Base-by-base conservation (phyloP, 768 basidiomycete species). In the Collybia nuda region DNA sequence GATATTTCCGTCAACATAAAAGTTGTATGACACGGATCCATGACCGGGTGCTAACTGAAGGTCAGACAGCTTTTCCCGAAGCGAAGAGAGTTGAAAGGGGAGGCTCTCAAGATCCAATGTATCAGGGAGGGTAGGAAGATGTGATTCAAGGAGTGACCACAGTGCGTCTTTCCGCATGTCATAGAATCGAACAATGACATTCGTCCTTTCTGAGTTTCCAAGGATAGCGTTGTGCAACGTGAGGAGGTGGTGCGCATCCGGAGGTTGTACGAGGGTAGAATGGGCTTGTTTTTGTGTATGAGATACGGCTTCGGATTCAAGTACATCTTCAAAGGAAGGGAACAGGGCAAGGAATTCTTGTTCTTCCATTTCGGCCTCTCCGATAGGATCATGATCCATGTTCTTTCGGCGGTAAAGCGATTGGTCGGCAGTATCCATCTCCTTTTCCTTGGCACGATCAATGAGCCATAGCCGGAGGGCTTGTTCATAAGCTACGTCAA, bases 341-440 rank as follows among this genome's bases (percentile, higher is more conserved):
- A 99, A 99, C 23, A 98, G 65, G 5, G 80, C 70, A 40, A 85
- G 68, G 60, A 98, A 92, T 57, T 98, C 97, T 54, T 77, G 75
- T 64, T 89, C 90, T 62, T 97, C 93, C 32, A 80, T 62, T 59
- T 93, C 88, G 4, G 80, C 81, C 52, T 95, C 94, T 11, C 77
- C 79, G 8, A 76, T 65, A 23, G 76, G 76, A 23, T 77, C 70
- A 41, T 88, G 68, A 12, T 81, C 75, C 21, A 76, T 62, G 38
- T 75, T 75, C 35, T 77, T 81, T 41, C 75, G 74, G 21, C 88
- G 85, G 72, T 98, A 99, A 2, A 98, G 68, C 18, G 89, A 87
- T 22, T 79, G 80, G 0, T 85, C 79, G 11, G 81, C 82, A 21
- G 79, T 76, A 26, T 81, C 79, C n/a, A 68, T 74, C 54, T 88